Conservation (phyloP, 2,329 filamentous ascomycete genomes). For the Diaporthe vexans region DNA sequence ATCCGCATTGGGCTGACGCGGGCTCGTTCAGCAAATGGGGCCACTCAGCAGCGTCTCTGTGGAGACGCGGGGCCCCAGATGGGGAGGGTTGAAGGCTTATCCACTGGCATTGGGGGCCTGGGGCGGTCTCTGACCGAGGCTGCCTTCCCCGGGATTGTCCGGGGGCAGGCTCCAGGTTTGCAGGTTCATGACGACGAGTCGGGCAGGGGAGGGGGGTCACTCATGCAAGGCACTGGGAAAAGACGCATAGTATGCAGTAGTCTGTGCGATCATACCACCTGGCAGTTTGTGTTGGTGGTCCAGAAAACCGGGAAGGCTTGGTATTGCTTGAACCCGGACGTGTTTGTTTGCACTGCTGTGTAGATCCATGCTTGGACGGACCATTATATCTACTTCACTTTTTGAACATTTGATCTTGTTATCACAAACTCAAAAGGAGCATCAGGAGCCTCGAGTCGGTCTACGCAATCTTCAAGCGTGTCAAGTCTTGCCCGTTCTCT, state of each 20-base stretch:
- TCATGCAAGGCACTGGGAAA: slow-evolving; percentile 11
- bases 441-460: neutral
- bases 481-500: neutral
- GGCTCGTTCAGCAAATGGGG: neutral
- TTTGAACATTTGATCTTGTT: neutral
- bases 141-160: neutral
- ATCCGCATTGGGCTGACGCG: neutral
- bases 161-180: neutral
- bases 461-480: neutral
- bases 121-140: slow-evolving; percentile 6
- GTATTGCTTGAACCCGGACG: neutral
- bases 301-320: slow-evolving; percentile 11
- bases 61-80: slow-evolving; percentile 36
- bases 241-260: neutral
- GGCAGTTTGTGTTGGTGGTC: neutral
- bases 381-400: neutral
- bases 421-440: neutral
- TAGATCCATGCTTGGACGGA: neutral
- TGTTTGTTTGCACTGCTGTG: neutral
- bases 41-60: neutral
- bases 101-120: neutral
- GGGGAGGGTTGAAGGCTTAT: neutral
- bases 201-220: neutral
- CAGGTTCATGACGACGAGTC: slow-evolving; percentile 7
- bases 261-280: neutral